Conservation (phyloP, 140 eudicot genomes). For the Erigeron philadelphicus region DNA sequence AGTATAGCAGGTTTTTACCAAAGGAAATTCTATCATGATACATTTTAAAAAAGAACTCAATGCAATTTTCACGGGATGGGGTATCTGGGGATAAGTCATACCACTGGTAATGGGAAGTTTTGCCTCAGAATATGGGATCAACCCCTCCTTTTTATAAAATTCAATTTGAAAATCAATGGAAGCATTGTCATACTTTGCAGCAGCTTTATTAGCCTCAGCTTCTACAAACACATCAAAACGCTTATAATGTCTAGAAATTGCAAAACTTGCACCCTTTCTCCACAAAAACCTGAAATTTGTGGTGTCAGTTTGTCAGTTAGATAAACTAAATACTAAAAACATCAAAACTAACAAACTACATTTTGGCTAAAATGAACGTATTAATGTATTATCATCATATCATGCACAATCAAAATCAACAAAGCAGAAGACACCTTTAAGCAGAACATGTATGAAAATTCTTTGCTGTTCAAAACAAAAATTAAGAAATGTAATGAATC, state of each 20-base stretch:
- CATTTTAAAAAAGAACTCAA: neutral
- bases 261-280: constrained; percentile 83
- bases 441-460: neutral
- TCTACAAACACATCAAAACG: constrained; percentile 79
- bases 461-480: neutral
- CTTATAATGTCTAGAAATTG: constrained; percentile 77
- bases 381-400: too few relatives aligned
- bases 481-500: neutral
- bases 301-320: neutral
- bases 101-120: constrained; percentile 83
- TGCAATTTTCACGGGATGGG: neutral
- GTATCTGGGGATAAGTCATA: constrained; percentile 19
- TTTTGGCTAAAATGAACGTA: neutral
- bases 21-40: neutral
- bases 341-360: neutral
- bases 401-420: neutral
- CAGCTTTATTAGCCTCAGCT: constrained; percentile 89
- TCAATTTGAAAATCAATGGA: constrained; percentile 72
- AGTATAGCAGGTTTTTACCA: neutral
- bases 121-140: constrained; percentile 58
- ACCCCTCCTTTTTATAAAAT: constrained; percentile 67
- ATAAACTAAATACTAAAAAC: neutral
- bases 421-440: neutral
- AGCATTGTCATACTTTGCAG: constrained; percentile 64
- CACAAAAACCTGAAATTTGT: constrained; percentile 61